Conservation (phyloP, 163 green algal species). For the Scenedesmus sp. region DNA sequence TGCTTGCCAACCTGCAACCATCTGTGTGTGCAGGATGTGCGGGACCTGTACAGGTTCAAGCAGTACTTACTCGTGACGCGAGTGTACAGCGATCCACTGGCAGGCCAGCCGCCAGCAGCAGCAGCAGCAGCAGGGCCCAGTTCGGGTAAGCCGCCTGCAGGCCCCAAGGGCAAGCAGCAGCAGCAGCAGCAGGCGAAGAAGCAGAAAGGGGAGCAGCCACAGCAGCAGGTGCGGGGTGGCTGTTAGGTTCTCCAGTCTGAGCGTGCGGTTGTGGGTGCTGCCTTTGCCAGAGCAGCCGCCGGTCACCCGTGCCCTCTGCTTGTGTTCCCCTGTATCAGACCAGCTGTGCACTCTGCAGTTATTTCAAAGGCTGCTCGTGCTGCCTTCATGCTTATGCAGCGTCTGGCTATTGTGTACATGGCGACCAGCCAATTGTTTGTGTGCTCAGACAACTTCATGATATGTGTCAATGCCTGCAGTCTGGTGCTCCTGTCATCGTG, state of each 20-base stretch:
- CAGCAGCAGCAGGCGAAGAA: slow-evolving; percentile 47
- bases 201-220: slow-evolving; percentile 24
- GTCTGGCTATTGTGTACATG: too few species aligned
- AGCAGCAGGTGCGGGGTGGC: slow-evolving; percentile 22
- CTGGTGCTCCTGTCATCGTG: slow-evolving; percentile 62
- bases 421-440: not conserved
- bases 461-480: not conserved
- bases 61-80: slow-evolving; percentile 84
- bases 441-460: not conserved
- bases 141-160: slow-evolving; percentile 23
- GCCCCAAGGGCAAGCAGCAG: slow-evolving; percentile 35
- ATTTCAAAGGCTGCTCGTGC: too few species aligned
- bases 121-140: slow-evolving; percentile 48
- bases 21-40: slow-evolving; percentile 18
- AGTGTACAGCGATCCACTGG: slow-evolving; percentile 76
- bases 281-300: too few species aligned
- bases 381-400: too few species aligned
- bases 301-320: too few species aligned
- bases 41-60: slow-evolving; percentile 76
- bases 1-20: not conserved
- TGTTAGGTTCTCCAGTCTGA: too few species aligned
- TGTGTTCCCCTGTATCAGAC: too few species aligned
- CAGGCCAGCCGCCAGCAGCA: slow-evolving; percentile 34
- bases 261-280: too few species aligned
- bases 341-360: too few species aligned